Conservation (phyloP, 257 asterid genomes). For the Lavandula angustifolia region DNA sequence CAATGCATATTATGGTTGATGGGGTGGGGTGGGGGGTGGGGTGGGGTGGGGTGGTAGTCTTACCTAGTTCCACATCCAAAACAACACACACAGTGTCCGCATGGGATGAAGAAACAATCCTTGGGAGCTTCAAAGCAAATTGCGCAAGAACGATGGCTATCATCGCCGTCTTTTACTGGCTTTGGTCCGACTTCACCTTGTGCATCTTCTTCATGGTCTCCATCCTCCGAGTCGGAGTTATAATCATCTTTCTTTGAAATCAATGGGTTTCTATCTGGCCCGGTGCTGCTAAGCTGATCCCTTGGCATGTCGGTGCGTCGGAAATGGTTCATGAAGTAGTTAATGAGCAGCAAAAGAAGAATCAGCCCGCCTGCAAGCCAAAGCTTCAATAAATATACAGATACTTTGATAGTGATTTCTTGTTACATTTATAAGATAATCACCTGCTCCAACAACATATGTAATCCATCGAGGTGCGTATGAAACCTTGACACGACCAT, state of each 20-base stretch:
- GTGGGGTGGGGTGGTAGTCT: constrained; percentile 10
- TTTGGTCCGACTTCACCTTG: constrained; percentile 31
- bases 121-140: constrained; percentile 88
- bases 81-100: constrained; percentile 88
- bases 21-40: constrained; percentile 22
- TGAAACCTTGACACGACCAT: constrained; percentile 55
- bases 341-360: constrained; percentile 43
- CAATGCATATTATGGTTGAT: constrained; percentile 18
- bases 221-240: constrained; percentile 46
- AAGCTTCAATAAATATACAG: constrained; percentile 20
- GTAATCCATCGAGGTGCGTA: constrained; percentile 76
- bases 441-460: constrained; percentile 66
- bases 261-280: constrained; percentile 57
- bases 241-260: constrained; percentile 59
- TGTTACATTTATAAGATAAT: constrained; percentile 17
- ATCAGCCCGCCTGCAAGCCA: constrained; percentile 56
- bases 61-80: constrained; percentile 79
- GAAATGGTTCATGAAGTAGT: constrained; percentile 38
- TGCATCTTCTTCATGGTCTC: constrained; percentile 41
- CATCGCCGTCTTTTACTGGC: constrained; percentile 46
- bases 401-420: constrained; percentile 2
- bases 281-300: constrained; percentile 35
- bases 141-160: constrained; percentile 55
- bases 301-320: constrained; percentile 31
- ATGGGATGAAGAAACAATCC: constrained; percentile 82